Conservation (phyloP, 2,329 filamentous ascomycete genomes). For the Stenocarpella maydis region DNA sequence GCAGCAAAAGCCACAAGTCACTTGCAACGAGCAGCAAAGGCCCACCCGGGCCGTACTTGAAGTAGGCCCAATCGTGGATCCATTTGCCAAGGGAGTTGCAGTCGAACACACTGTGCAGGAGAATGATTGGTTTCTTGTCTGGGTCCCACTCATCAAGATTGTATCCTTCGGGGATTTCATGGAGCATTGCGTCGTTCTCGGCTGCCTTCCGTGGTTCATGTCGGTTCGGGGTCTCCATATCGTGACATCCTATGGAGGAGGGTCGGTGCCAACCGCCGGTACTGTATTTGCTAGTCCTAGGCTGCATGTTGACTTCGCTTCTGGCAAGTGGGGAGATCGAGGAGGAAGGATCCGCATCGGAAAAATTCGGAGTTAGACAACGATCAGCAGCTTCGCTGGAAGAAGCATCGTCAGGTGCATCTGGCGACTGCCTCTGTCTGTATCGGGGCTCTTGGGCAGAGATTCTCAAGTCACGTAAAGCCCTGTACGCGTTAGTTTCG, state of each 20-base stretch:
- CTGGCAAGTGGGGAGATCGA: too few relatives aligned
- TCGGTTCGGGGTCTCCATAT: not conserved
- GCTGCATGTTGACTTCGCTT: too few relatives aligned
- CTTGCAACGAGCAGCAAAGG: not conserved
- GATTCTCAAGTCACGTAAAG: too few relatives aligned
- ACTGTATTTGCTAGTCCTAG: too few relatives aligned
- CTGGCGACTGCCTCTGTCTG: too few relatives aligned
- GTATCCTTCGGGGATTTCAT: not conserved
- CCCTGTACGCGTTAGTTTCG: too few relatives aligned
- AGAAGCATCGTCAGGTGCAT: too few relatives aligned
- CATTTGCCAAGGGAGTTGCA: not conserved
- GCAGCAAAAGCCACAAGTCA: constrained; percentile 46
- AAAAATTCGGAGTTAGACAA: too few relatives aligned
- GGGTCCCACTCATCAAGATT: not conserved
- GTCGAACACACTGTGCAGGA: not conserved
- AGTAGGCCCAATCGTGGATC: not conserved
- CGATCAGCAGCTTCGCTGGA: too few relatives aligned
- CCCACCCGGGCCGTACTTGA: not conserved
- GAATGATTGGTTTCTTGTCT: not conserved
- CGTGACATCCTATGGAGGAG: not conserved
- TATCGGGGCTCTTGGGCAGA: too few relatives aligned
- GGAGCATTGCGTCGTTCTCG: not conserved
- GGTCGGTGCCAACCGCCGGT: too few relatives aligned
- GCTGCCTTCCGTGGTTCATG: not conserved
- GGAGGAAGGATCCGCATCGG: too few relatives aligned